These are phyloP conservation scores for Lentinula lateritia DNA, from an alignment of 768 basidiomycete species.

Conservation along the genomic window DNA sequence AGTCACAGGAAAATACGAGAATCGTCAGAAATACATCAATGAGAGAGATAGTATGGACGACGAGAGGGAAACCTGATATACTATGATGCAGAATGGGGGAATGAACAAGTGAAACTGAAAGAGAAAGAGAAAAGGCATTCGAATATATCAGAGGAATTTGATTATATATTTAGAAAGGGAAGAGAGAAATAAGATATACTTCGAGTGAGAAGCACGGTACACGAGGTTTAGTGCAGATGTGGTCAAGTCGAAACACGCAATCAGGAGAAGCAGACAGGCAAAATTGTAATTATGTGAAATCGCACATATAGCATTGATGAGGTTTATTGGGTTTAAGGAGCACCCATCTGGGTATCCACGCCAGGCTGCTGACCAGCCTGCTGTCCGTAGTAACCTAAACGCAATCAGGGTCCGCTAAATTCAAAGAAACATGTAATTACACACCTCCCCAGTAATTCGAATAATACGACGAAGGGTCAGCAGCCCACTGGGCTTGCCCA, in stretches of 20 bases:
- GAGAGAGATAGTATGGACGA: not conserved
- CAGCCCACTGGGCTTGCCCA: constrained; percentile 72
- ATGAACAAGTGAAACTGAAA: not conserved
- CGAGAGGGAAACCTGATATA: constrained; percentile 1
- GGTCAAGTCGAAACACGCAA: constrained; percentile 1
- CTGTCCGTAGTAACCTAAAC: constrained; percentile 75
- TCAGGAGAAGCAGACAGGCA: constrained; percentile 9
- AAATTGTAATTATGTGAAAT: constrained; percentile 9
- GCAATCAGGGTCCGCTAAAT: not conserved
- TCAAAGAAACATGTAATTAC: constrained; percentile 17
- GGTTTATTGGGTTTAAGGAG: constrained; percentile 27
- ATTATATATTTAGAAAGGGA: not conserved
- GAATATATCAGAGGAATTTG: not conserved
- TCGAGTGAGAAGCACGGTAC: not conserved
- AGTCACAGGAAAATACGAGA: constrained; percentile 10
- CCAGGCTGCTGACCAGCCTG: constrained; percentile 58
- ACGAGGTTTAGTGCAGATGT: not conserved
- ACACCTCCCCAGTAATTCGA: constrained; percentile 82
- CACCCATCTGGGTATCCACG: constrained; percentile 51
- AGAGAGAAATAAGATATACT: not conserved
- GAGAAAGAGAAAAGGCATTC: not conserved
- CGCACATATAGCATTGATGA: constrained; percentile 11
- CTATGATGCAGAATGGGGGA: not conserved
- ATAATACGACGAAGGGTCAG: constrained; percentile 72
- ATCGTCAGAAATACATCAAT: constrained; percentile 17